Evolutionary conservation across 371 early-diverging fungal genomes (phyloP), one percentile per base, ranked within the genome.

Genomic region (Mucor velutinosus): DNA sequence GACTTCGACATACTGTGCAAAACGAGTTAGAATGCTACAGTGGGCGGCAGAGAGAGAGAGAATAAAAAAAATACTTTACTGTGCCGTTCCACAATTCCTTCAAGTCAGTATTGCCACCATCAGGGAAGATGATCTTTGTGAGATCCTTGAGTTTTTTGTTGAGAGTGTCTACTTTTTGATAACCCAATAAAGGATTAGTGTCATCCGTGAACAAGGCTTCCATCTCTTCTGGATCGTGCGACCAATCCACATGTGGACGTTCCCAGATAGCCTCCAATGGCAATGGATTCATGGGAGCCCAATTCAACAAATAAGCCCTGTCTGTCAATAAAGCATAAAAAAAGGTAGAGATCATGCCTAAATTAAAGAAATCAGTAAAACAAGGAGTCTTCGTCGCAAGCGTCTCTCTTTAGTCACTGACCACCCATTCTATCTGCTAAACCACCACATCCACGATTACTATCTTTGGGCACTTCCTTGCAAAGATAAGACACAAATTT

Each of bases 341-440:
- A 58, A 83, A 79, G 14, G 81, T 80, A 32, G 83, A 83, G 17
- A 83, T 73, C 79, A 83, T 83, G 47, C 83, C 83, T 82, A 64
- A 14, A 53, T 19, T 30, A 62, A 37, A 2, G 0, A 12, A 58
- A 7, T 56, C 0, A 56, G 27, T 56, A 11, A 33, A 33, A 21
- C 25, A 65, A 29, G n/a, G 17, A 57, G 25, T 21, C 15, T 33
- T 53, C 56, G n/a, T n/a, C n/a, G n/a, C n/a, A 67, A 21, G 43
- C 33, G 59, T 19, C 21, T 25, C 4, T 45, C 39, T 35, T 10
- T 37, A 39, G 37, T 37, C 21, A 33, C 33, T 69, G 77, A 82
- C 82, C 83, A 49, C 73, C 77, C 81, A 83, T 80, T 64, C 83
- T 69, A 66, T 83, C 83, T 15, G 81, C 83, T 23, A 83, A 62